Evolutionary conservation across 2,329 filamentous ascomycete species (phyloP), one percentile per base, ranked within the genome.

Genomic region (Colletotrichum echinochloae): DNA sequence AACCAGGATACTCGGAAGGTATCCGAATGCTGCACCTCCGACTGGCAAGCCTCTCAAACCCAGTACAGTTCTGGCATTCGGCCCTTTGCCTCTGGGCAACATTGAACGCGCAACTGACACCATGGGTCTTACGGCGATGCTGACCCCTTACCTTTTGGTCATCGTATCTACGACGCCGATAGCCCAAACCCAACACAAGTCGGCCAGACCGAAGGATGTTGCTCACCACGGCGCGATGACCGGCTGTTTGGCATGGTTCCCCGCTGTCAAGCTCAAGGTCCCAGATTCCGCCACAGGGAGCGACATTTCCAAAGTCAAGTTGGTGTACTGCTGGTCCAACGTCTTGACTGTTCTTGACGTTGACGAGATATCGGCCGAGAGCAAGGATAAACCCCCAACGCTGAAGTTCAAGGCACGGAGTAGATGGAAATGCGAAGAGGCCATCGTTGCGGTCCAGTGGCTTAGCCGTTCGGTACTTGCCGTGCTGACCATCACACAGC

Each of bases 271-370:
- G 77, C 84, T 99, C 52, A 98, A 98, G 80, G 88, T 89, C 20
- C 88, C 90, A 12, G 91, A 94, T 72, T 84, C 88, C 1, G 86
- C 88, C 56, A 89, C 88, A 0, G 90, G 89, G 6, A 92, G 90
- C 75, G 88, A 90, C 9, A 86, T 91, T 12, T 95, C 93, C 23
- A 92, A 91, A 77, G 92, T 92, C 46, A 98, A 99, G 80, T 87
- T 99, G 23, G 95, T 94, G 0, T 99, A 99, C 82, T 98, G 95
- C 80, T 99, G 96, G 96, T 98, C 96, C 2, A 98, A 98, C 76
- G 90, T 98, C n/a, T 83, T 99, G 74, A 98, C 95, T 0, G 91
- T 99, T 6, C 83, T 99, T 30, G 96, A 99, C 73, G 90, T 98
- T 14, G 91, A 95, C 61, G 92, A 96, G 74, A 84, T 91, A 16